These are phyloP conservation scores for Candida qinlingensis DNA, from an alignment of 805 yeast species.

Conservation along the genomic window DNA sequence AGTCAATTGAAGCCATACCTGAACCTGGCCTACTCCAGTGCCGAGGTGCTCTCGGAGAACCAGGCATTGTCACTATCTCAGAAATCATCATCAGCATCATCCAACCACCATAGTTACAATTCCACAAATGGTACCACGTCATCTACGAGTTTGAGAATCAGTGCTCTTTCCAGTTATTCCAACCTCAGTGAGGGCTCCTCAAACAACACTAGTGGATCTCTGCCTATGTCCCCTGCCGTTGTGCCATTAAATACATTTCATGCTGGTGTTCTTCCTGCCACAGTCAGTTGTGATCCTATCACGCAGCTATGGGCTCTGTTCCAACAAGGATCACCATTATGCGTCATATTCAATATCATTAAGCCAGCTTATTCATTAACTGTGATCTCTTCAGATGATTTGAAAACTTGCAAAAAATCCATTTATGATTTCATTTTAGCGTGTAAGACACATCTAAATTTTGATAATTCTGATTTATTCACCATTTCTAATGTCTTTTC, in stretches of 20 bases:
- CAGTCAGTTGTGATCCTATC: conserved; percentile 80
- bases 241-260: conserved; percentile 48
- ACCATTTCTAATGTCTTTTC: conserved; percentile 87
- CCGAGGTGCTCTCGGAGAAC: conserved; percentile 66
- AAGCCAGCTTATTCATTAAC: conserved; percentile 54
- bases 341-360: conserved; percentile 74
- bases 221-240: conserved; percentile 20
- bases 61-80: conserved; percentile 52
- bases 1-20: conserved; percentile 68
- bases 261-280: conserved; percentile 73
- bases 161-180: conserved; percentile 29
- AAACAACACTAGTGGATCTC: conserved; percentile 14
- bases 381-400: conserved; percentile 69
- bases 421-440: conserved; percentile 88
- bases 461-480: conserved; percentile 78
- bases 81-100: conserved; percentile 17
- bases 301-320: conserved; percentile 84
- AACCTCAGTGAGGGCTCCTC: conserved; percentile 30
- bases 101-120: conserved; percentile 15
- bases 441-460: conserved; percentile 68
- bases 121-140: conserved; percentile 12
- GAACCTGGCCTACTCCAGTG: conserved; percentile 55
- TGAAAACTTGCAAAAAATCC: conserved; percentile 79
- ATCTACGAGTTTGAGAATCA: conserved; percentile 26
- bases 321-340: conserved; percentile 89